Percentiles rank a stretch among this genome's conserved stretches.
phyloP scores from a whole-genome alignment of 148 eudicot species.

The Vaccinium vitisidaea region DNA sequence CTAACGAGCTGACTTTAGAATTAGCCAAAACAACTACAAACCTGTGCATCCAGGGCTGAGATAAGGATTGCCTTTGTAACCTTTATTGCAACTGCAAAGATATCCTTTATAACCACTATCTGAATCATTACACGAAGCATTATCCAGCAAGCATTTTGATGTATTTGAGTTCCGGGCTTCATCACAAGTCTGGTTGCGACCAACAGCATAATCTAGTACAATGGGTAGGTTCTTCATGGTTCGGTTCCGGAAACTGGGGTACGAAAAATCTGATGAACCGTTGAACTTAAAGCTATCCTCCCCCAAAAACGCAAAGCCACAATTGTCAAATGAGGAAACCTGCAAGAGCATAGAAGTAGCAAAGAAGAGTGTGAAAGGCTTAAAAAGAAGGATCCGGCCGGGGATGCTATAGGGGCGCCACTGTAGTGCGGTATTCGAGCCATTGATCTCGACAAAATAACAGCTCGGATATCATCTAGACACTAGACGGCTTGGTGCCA shows the following conservation, averaged over 20 bases:
- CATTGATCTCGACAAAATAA: no score
- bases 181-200: slow-evolving; percentile 24
- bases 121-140: slow-evolving; percentile 24
- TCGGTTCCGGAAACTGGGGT: slow-evolving; percentile 4
- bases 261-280: slow-evolving; percentile 19
- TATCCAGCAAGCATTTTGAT: slow-evolving; percentile 14
- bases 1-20: no score
- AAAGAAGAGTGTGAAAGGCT: neutral
- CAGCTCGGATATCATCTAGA: no score
- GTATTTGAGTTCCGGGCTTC: slow-evolving; percentile 2
- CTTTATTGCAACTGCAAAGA: slow-evolving; percentile 29
- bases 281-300: slow-evolving; percentile 12
- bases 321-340: slow-evolving; percentile 13
- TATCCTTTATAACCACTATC: slow-evolving; percentile 25
- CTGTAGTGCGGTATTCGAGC: no score
- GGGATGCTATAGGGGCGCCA: neutral
- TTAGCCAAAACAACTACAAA: neutral
- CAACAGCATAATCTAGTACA: slow-evolving; percentile 33
- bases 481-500: no score
- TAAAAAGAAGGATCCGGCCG: neutral
- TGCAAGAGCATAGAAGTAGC: neutral
- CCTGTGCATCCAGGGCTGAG: slow-evolving; percentile 24
- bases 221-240: slow-evolving; percentile 21
- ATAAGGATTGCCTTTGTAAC: slow-evolving; percentile 32
- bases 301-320: slow-evolving; percentile 24